Evolutionary conservation across 2,329 filamentous ascomycete genomes (phyloP).

Genomic region (Hypoxylon sp.): DNA sequence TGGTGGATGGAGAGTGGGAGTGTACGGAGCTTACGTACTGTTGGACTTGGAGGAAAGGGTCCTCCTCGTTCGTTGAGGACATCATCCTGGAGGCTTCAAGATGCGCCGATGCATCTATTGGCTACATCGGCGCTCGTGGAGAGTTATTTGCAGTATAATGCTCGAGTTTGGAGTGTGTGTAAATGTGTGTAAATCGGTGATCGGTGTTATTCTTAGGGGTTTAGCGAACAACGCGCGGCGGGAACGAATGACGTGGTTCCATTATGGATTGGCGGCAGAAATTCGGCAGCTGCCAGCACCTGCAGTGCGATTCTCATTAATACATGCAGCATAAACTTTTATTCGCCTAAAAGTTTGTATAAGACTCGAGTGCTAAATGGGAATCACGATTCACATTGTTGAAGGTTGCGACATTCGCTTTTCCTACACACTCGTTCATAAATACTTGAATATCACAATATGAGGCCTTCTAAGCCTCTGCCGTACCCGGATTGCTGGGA

Average conservation of each 20-base stretch:
- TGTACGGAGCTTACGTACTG: conserved; percentile 61
- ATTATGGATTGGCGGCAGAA: conserved; percentile 6
- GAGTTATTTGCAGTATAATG: conserved; percentile 1
- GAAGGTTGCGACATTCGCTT: background rate
- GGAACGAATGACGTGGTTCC: conserved; percentile 38
- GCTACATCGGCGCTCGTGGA: conserved; percentile 46
- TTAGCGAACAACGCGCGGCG: conserved; percentile 18
- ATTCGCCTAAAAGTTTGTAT: conserved; percentile 10
- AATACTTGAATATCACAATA: conserved; percentile 45
- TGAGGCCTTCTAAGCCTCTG: conserved; percentile 67
- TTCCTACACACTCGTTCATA: conserved; percentile 22
- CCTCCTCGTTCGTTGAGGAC: conserved; percentile 75
- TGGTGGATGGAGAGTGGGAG: background rate
- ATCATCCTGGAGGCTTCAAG: conserved; percentile 65
- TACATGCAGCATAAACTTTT: conserved; percentile 17
- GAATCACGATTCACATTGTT: background rate
- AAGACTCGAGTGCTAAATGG: background rate
- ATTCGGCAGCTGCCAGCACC: conserved; percentile 24
- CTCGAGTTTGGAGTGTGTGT: conserved; percentile 3
- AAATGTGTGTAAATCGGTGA: too few relatives aligned
- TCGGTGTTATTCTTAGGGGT: conserved; percentile 15
- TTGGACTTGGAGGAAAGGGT: conserved; percentile 79
- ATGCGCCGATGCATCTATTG: conserved; percentile 44
- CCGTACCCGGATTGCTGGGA: conserved; percentile 79
- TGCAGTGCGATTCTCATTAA: conserved; percentile 12